Conservation (phyloP, 306 rosid genomes). For the Dryas alaskensis region DNA sequence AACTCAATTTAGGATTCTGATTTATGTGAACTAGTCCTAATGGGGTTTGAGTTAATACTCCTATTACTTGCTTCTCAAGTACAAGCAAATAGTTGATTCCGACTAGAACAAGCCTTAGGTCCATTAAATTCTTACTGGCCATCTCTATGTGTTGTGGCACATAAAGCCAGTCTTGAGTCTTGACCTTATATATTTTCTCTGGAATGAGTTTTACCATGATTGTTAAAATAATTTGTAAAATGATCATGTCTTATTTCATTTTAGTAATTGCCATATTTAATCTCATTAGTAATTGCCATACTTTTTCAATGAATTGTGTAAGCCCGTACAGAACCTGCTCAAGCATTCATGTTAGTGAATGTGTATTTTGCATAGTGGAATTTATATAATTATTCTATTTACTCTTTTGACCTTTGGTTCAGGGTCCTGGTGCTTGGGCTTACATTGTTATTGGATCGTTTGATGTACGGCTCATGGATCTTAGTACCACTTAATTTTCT, state of each 20-base stretch:
- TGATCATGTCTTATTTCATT: background rate
- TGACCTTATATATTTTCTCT: background rate
- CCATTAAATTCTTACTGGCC: too few species aligned
- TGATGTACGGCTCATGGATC: constrained; percentile 81
- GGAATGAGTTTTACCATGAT: background rate
- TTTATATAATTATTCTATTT: constrained; percentile 9
- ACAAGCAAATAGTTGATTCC: too few species aligned
- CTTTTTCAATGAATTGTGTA: background rate
- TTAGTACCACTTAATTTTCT: constrained; percentile 87
- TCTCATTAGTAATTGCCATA: background rate
- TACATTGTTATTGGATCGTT: constrained; percentile 62
- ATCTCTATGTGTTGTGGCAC: background rate
- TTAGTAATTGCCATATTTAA: background rate
- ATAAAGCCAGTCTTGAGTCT: background rate
- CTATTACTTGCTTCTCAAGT: too few species aligned
- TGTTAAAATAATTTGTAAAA: background rate
- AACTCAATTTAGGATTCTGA: too few species aligned
- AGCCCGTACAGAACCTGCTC: background rate
- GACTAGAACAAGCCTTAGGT: too few species aligned
- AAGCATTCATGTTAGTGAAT: background rate
- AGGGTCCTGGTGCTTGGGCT: constrained; percentile 75
- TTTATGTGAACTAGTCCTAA: too few species aligned
- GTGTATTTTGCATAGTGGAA: constrained; percentile 7
- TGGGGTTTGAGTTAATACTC: too few species aligned
- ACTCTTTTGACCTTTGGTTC: constrained; percentile 32